Conservation (phyloP, 371 early-diverging fungal genomes). For the Mucor ambiguus region DNA sequence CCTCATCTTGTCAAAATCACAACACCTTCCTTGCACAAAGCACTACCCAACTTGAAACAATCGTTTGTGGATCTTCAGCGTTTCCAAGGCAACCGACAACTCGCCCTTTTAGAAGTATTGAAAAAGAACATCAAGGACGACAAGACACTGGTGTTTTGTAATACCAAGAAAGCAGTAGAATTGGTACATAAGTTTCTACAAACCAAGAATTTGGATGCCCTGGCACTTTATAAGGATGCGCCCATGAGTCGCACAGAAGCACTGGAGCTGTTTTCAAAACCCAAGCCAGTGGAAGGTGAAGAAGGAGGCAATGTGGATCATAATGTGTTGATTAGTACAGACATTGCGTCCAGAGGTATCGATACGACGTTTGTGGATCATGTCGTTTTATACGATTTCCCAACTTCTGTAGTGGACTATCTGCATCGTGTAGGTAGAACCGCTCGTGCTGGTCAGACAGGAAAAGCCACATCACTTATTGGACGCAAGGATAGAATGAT, state of each 20-base stretch:
- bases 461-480: constrained; percentile 85
- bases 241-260: constrained; percentile 47
- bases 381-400: constrained; percentile 95
- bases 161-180: constrained; percentile 72
- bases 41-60: constrained; percentile 75
- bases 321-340: constrained; percentile 87
- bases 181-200: constrained; percentile 61
- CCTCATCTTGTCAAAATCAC: constrained; percentile 68
- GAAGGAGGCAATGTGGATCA: constrained; percentile 21
- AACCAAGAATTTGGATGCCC: constrained; percentile 57
- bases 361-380: constrained; percentile 92
- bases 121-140: constrained; percentile 62
- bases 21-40: constrained; percentile 84
- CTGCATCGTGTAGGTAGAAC: constrained; percentile 97
- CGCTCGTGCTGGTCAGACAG: constrained; percentile 85
- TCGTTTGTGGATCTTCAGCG: constrained; percentile 71
- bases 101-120: constrained; percentile 74
- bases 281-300: constrained; percentile 14
- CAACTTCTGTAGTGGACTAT: constrained; percentile 90
- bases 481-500: constrained; percentile 76
- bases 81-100: constrained; percentile 62
- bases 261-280: constrained; percentile 41
- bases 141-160: constrained; percentile 85
- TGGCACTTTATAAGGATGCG: constrained; percentile 65
- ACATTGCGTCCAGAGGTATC: constrained; percentile 93